A percentile compares a stretch with the other conserved stretches of the same genome.
Evolutionary conservation across 2,329 filamentous ascomycete species (phyloP).

Genomic region (Fusarium nisikadoi): DNA sequence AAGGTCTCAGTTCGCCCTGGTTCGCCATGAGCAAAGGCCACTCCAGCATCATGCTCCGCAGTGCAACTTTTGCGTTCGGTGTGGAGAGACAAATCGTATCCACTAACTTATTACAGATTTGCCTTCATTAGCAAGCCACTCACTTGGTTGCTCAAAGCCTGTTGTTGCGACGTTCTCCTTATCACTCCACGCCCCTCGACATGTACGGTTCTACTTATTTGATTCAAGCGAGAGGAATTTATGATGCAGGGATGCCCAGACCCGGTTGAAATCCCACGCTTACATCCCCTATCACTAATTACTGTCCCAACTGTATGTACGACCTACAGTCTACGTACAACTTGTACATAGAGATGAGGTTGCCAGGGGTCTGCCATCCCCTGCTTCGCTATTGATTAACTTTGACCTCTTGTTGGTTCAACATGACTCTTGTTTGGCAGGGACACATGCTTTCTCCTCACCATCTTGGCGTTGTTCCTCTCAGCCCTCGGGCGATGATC

Average conservation of each 20-base stretch:
- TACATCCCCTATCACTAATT: slow-evolving; percentile 20
- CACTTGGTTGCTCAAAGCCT: slow-evolving; percentile 1
- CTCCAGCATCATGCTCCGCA: slow-evolving; percentile 15
- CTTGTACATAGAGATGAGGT: slow-evolving; percentile 24
- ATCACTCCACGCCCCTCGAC: slow-evolving; percentile 21
- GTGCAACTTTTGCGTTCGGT: slow-evolving; percentile 22
- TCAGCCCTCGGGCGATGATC: slow-evolving; percentile 1
- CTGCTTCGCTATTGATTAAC: slow-evolving; percentile 17
- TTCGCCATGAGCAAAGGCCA: slow-evolving; percentile 4
- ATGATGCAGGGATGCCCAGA: slow-evolving; percentile 31
- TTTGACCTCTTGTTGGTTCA: slow-evolving; percentile 8
- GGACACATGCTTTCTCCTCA: slow-evolving; percentile 8
- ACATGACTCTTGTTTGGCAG: slow-evolving; percentile 6
- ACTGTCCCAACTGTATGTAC: background rate
- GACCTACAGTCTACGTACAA: slow-evolving; percentile 1
- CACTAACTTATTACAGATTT: slow-evolving; percentile 31
- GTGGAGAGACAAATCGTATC: slow-evolving; percentile 32
- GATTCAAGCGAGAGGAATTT: slow-evolving; percentile 29
- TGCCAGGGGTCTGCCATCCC: slow-evolving; percentile 22
- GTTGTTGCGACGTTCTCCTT: slow-evolving; percentile 10
- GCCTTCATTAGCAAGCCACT: slow-evolving; percentile 37
- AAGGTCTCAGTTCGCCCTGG: slow-evolving; percentile 14
- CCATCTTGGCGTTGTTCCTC: slow-evolving; percentile 1
- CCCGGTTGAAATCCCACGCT: slow-evolving; percentile 25
- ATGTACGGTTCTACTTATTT: slow-evolving; percentile 8